Percentiles rank a stretch among this genome's conserved stretches.
Evolutionary conservation across 139 green algal genomes (phyloP).

Genomic region (Coelastrella sp.): DNA sequence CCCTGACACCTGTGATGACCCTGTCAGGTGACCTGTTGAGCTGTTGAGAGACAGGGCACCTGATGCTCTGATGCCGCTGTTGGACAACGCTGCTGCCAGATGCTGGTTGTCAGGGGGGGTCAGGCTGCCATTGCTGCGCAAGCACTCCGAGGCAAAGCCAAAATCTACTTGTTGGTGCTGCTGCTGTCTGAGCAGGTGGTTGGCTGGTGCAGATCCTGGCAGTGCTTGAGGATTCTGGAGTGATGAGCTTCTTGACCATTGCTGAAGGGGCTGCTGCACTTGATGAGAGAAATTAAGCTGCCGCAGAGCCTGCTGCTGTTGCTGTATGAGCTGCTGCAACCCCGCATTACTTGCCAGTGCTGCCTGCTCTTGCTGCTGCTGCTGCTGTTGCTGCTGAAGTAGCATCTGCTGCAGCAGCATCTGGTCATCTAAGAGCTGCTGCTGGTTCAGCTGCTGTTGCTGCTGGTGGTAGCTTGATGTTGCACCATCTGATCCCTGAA

Average conservation of each 20-base stretch:
- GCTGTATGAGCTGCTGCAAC: conserved; percentile 25
- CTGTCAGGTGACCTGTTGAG: too few species aligned
- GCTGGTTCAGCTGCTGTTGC: conserved; percentile 22
- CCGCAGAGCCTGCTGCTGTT: conserved; percentile 12
- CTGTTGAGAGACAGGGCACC: not conserved
- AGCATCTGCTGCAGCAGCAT: conserved; percentile 28
- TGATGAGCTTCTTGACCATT: conserved; percentile 9
- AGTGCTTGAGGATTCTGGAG: not conserved
- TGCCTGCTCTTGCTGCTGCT: conserved; percentile 4
- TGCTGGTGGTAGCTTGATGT: conserved; percentile 8
- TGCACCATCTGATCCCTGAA: not conserved
- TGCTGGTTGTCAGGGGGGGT: not conserved
- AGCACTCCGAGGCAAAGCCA: not conserved
- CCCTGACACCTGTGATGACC: not conserved
- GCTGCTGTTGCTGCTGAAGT: conserved; percentile 27
- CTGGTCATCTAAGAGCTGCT: conserved; percentile 24
- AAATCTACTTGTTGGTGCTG: conserved; percentile 9
- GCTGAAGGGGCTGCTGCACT: conserved; percentile 1
- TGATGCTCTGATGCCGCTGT: not conserved
- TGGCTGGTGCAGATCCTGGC: not conserved
- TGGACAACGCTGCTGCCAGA: not conserved
- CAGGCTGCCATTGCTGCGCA: conserved; percentile 33
- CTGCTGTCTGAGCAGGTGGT: conserved; percentile 23
- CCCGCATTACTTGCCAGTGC: not conserved
- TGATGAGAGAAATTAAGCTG: conserved; percentile 17